These are phyloP conservation scores for Cutaneotrichosporon curvatum DNA, from an alignment of 1,284 basidiomycete species.

Conservation along the genomic window DNA sequence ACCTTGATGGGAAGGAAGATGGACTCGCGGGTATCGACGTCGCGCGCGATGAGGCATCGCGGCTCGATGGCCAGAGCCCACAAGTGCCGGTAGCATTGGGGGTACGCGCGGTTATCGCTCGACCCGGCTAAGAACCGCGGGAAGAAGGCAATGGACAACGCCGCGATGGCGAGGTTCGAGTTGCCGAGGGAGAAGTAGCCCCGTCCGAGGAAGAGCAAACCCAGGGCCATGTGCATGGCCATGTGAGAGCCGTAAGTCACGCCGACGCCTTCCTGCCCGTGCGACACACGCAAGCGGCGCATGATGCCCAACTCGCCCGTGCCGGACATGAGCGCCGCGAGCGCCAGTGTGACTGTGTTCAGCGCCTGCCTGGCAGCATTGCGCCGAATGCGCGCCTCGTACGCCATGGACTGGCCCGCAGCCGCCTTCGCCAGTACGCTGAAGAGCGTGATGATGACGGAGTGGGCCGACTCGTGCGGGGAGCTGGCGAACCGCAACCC, in stretches of 20 bases:
- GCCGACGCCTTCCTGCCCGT: conserved; percentile 73
- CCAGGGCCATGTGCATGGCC: conserved; percentile 84
- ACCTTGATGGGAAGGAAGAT: conserved; percentile 88
- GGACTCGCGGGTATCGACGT: conserved; percentile 80
- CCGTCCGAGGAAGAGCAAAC: conserved; percentile 86
- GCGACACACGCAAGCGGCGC: conserved; percentile 78
- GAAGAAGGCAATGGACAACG: conserved; percentile 83
- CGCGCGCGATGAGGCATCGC: conserved; percentile 78
- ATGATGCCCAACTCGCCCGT: conserved; percentile 89
- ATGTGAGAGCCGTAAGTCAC: conserved; percentile 85
- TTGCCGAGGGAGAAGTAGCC: conserved; percentile 88
- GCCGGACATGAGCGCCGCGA: conserved; percentile 91
- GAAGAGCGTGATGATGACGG: conserved; percentile 70
- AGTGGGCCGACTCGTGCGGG: conserved; percentile 76
- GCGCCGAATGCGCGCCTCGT: conserved; percentile 77
- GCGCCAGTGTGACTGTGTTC: conserved; percentile 74
- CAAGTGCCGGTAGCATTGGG: conserved; percentile 88
- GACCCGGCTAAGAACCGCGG: conserved; percentile 73
- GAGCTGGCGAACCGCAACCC: conserved; percentile 91
- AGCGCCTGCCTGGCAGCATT: conserved; percentile 80
- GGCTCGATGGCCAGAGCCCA: conserved; percentile 96
- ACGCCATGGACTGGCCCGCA: conserved; percentile 60
- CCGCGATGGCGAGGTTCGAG: conserved; percentile 83
- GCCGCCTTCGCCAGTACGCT: conserved; percentile 56
- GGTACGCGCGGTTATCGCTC: conserved; percentile 80